Evolutionary conservation across 345 rosid genomes (phyloP).

Genomic region (Mallotus nudiflorus): DNA sequence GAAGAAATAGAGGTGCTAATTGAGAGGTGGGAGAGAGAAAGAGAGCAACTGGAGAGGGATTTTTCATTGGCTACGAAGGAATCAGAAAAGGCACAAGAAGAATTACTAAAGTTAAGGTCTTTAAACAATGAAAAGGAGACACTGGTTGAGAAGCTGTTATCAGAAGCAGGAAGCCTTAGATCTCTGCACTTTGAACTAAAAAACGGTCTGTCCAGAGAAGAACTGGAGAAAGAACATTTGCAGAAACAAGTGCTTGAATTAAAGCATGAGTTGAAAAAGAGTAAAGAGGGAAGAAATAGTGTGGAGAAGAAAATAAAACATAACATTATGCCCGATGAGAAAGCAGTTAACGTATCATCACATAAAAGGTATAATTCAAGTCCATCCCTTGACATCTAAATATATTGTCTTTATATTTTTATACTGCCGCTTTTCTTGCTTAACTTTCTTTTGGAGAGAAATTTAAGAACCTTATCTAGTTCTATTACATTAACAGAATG

Average conservation of each 20-base stretch:
- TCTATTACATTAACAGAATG: not conserved
- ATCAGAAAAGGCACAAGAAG: constrained; percentile 49
- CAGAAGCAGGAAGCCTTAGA: constrained; percentile 51
- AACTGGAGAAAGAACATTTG: constrained; percentile 61
- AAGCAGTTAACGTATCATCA: constrained; percentile 5
- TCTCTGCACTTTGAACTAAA: constrained; percentile 47
- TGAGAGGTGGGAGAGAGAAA: constrained; percentile 56
- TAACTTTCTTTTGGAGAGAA: not conserved
- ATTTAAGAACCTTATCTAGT: not conserved
- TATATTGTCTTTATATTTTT: constrained; percentile 5
- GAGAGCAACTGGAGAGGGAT: constrained; percentile 49
- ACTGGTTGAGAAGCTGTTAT: constrained; percentile 41
- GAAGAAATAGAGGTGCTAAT: constrained; percentile 28
- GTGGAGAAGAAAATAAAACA: constrained; percentile 7
- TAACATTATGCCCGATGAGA: constrained; percentile 2
- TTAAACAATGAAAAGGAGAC: constrained; percentile 58
- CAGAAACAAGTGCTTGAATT: constrained; percentile 49
- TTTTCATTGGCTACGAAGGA: constrained; percentile 47
- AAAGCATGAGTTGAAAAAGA: constrained; percentile 49
- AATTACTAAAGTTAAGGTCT: constrained; percentile 43
- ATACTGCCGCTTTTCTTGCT: constrained; percentile 1
- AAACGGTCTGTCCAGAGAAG: constrained; percentile 49
- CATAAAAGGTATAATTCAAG: constrained; percentile 40
- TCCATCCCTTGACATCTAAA: constrained; percentile 12
- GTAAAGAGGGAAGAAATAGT: constrained; percentile 44